These are phyloP conservation scores for Colletotrichum orbiculare DNA, from an alignment of 2,329 filamentous ascomycete species.

Conservation along the genomic window DNA sequence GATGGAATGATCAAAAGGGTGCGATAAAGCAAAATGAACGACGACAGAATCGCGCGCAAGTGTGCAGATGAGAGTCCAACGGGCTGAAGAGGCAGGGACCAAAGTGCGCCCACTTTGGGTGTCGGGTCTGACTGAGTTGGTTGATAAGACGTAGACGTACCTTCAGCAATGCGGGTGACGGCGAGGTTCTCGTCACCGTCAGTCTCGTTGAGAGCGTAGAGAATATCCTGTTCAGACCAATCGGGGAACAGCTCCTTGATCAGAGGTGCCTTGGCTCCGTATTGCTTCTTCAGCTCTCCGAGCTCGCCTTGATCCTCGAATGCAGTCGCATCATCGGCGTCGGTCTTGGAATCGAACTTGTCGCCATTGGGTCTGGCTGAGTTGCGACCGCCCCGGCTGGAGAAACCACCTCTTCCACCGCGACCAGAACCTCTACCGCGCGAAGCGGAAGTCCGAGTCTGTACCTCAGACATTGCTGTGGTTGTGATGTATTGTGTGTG, in stretches of 20 bases:
- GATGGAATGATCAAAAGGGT: background rate
- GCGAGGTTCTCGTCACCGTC: conserved; percentile 81
- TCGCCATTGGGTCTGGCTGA: conserved; percentile 77
- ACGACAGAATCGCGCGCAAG: background rate
- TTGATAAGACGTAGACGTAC: conserved; percentile 56
- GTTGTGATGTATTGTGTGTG: conserved; percentile 29
- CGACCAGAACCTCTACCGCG: conserved; percentile 92
- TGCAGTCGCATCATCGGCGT: conserved; percentile 67
- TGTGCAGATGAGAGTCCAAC: conserved; percentile 23
- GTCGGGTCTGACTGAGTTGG: background rate
- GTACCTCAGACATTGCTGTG: conserved; percentile 87
- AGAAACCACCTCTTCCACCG: conserved; percentile 83
- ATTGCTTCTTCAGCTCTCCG: conserved; percentile 90
- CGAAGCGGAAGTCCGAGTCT: conserved; percentile 82
- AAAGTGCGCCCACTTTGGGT: no score
- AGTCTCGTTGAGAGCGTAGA: conserved; percentile 91
- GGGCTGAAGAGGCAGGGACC: conserved; percentile 13
- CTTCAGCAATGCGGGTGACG: conserved; percentile 83
- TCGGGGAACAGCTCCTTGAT: conserved; percentile 94
- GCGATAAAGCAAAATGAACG: background rate
- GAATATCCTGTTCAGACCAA: conserved; percentile 95
- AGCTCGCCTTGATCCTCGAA: conserved; percentile 88
- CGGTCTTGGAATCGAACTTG: conserved; percentile 63
- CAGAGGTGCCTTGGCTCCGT: conserved; percentile 79
- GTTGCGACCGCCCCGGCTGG: conserved; percentile 77